phyloP scores from a whole-genome alignment of 2,329 filamentous ascomycete species.

The Aspergillus glaucus region DNA sequence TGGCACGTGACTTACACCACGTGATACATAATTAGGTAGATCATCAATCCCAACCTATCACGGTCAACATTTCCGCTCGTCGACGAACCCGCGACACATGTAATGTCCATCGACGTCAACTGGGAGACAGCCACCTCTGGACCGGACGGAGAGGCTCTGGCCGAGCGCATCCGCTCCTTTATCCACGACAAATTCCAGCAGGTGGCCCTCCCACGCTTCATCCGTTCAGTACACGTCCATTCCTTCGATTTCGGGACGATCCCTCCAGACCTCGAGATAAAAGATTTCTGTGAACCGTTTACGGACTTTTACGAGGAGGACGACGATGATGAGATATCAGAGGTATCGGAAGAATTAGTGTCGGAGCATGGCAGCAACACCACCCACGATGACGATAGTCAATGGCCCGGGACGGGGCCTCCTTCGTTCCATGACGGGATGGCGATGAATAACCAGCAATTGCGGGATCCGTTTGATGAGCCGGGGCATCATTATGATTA shows the following conservation, averaged over 20 bases:
- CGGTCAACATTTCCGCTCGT: background rate
- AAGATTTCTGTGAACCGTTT: slow-evolving; percentile 92
- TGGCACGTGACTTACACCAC: too few relatives aligned
- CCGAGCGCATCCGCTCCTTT: slow-evolving; percentile 82
- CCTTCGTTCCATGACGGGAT: slow-evolving; percentile 26
- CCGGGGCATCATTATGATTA: slow-evolving; percentile 11
- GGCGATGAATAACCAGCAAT: slow-evolving; percentile 16
- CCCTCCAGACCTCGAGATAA: slow-evolving; percentile 79
- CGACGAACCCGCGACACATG: slow-evolving; percentile 14
- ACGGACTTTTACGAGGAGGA: slow-evolving; percentile 91
- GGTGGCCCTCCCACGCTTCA: slow-evolving; percentile 85
- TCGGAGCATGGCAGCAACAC: slow-evolving; percentile 13
- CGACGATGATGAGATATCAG: slow-evolving; percentile 45
- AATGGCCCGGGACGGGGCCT: slow-evolving; percentile 14
- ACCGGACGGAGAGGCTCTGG: slow-evolving; percentile 76
- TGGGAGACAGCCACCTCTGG: slow-evolving; percentile 91
- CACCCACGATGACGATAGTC: slow-evolving; percentile 3
- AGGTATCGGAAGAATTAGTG: slow-evolving; percentile 29
- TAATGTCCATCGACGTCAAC: slow-evolving; percentile 96
- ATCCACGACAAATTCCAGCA: slow-evolving; percentile 95
- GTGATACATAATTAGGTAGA: too few relatives aligned
- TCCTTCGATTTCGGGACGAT: slow-evolving; percentile 86
- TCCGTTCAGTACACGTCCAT: slow-evolving; percentile 90
- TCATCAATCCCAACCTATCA: background rate
- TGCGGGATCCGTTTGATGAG: slow-evolving; percentile 24